Base-by-base conservation (phyloP, 2,329 filamentous ascomycete species). In the Hypoxylon sp. region DNA sequence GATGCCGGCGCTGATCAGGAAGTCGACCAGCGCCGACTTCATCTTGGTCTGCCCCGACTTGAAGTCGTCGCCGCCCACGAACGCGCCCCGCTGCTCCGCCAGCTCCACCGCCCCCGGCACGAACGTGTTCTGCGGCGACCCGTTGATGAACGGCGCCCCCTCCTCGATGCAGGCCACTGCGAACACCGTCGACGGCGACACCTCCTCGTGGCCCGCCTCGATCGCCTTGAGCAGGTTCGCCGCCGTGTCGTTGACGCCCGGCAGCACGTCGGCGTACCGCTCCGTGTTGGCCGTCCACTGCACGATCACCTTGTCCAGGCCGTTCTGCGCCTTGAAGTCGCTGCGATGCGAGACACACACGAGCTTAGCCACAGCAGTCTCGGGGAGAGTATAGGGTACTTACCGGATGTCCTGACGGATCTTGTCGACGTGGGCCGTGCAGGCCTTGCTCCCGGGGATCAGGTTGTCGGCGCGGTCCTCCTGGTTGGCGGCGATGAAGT, bases 41-140 rank as follows among this genome's bases (percentile, higher is more conserved):
- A 99, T 99, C 88, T 99, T 99, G 75, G 95, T 99, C 83, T 99
- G 95, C 63, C 95, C 95, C 62, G 95, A 98, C 83, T 99, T 99
- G 88, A 99, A 99, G 80, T 99, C 95, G 71, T 99, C 95, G 65
- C 95, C 95, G 57, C 95, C 95, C 70, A 99, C 92, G 81, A 96
- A 99, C 62, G 93, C 87, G 55, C 85, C 83, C 77, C 96, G 88
- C 77, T 89, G 83, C 81, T 96, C 91, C 18, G 95, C 95, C 56
- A 99, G 87, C 72, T 94, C 83, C 67, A 98, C 88, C 59, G 89
- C 91, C 71, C 95, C 95, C 7, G 94, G 94, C 17, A 99, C 94
- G 71, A 99, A 98, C 38, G 95, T 99, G 84, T 99, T 99, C 79
- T 99, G 95, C 27, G 95, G 95, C 63, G 95, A 99, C 57, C 95